Conservation (phyloP, 116 monocot genomes). For the Posidonia oceanica region DNA sequence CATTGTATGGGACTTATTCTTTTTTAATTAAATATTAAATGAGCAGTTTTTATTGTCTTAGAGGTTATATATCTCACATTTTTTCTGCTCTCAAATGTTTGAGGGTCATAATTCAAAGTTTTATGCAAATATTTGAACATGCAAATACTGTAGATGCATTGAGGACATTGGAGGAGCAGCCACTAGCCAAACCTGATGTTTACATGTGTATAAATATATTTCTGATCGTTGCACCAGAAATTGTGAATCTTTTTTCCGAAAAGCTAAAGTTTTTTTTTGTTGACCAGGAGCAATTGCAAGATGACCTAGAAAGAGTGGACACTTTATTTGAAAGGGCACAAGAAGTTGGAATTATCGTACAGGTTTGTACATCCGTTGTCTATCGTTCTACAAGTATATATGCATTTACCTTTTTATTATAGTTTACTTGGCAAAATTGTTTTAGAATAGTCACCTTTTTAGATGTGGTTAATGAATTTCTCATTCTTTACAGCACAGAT, state of each 20-base stretch:
- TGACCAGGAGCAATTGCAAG: conserved; percentile 68
- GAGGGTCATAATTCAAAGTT: no score
- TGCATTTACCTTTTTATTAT: neutral
- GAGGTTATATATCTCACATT: no score
- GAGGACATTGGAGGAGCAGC: no score
- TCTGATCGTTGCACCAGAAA: no score
- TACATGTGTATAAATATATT: no score
- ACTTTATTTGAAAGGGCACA: conserved; percentile 46
- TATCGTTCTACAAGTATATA: neutral
- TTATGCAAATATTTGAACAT: no score
- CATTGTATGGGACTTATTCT: neutral
- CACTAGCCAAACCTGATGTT: no score
- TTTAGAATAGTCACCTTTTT: neutral
- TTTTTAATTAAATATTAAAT: no score
- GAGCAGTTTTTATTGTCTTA: no score
- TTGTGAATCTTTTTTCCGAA: neutral
- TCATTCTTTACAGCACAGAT: conserved; percentile 58
- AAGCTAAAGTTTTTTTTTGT: neutral
- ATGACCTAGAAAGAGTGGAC: conserved; percentile 62
- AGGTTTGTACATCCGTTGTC: conserved; percentile 25
- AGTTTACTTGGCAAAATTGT: neutral
- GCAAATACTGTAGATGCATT: no score
- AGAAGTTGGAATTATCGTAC: conserved; percentile 67
- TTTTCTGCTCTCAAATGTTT: no score
- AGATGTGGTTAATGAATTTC: conserved; percentile 12